Conservation (phyloP, 2,329 filamentous ascomycete species). For the Clarireedia homoeocarpa region DNA sequence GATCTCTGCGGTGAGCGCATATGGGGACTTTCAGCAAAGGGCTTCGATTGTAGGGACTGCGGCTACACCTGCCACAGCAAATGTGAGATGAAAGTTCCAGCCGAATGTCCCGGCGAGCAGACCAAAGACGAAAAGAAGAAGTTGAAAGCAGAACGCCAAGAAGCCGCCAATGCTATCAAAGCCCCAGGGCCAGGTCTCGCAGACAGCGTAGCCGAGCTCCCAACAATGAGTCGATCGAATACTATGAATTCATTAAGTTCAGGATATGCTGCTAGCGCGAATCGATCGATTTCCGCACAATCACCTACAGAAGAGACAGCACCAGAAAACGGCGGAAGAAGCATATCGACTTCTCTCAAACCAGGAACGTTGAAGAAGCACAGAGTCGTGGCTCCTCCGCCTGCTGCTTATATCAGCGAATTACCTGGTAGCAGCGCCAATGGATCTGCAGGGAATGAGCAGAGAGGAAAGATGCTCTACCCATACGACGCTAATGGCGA, state of each 20-base stretch:
- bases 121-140: conserved; percentile 94
- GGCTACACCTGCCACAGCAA: conserved; percentile 98
- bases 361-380: conserved; percentile 42
- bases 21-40: conserved; percentile 94
- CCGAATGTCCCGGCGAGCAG: conserved; percentile 89
- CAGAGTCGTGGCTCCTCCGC: conserved; percentile 81
- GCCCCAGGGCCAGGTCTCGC: conserved; percentile 27
- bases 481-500: conserved; percentile 71
- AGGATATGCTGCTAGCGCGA: conserved; percentile 73
- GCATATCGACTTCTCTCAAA: conserved; percentile 18
- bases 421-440: conserved; percentile 45
- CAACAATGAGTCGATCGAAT: conserved; percentile 64
- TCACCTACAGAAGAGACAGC: conserved; percentile 44
- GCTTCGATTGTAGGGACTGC: conserved; percentile 91
- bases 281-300: conserved; percentile 60
- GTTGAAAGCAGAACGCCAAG: conserved; percentile 78
- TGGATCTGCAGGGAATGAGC: conserved; percentile 41
- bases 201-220: conserved; percentile 52
- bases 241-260: conserved; percentile 89
- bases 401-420: conserved; percentile 68
- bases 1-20: conserved; percentile 94
- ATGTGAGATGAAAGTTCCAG: conserved; percentile 97
- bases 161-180: conserved; percentile 50
- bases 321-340: conserved; percentile 27
- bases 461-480: conserved; percentile 84